Percentiles rank a stretch among this genome's conserved stretches.
Conservation (phyloP, 2,329 filamentous ascomycete genomes). For the Bipolaris cookei region DNA sequence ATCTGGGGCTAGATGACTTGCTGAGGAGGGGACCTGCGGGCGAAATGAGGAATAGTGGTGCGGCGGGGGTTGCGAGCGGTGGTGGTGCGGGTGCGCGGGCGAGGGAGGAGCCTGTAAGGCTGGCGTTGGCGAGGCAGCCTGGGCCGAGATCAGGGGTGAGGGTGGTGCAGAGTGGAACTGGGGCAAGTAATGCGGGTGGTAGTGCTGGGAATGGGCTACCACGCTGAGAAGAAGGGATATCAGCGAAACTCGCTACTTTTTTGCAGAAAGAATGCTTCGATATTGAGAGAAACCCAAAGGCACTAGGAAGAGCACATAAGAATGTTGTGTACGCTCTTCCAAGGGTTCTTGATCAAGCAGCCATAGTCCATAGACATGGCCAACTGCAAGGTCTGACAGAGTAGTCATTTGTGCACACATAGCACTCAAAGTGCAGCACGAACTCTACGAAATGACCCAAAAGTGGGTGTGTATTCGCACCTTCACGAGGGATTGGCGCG, state of each 20-base stretch:
- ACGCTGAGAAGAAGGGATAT: slow-evolving; percentile 26
- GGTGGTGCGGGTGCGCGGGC: slow-evolving; percentile 13
- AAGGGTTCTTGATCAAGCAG: background rate
- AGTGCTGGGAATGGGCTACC: slow-evolving; percentile 43
- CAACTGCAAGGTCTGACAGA: background rate
- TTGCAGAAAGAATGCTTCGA: too few species aligned
- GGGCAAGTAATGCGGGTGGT: slow-evolving; percentile 16
- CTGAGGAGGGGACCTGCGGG: slow-evolving; percentile 66
- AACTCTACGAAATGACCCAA: background rate
- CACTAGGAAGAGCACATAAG: background rate
- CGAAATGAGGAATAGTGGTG: slow-evolving; percentile 18
- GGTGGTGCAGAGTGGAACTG: slow-evolving; percentile 11
- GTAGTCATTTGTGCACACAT: background rate
- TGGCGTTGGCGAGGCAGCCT: slow-evolving; percentile 43
- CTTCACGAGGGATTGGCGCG: background rate
- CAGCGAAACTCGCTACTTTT: background rate
- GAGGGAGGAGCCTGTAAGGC: slow-evolving; percentile 35
- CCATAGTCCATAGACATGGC: too few species aligned
- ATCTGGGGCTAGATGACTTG: slow-evolving; percentile 74
- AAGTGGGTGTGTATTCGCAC: background rate
- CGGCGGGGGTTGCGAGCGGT: slow-evolving; percentile 14
- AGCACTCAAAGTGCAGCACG: background rate
- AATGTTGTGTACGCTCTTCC: background rate
- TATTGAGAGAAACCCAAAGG: background rate
- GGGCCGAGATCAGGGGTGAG: slow-evolving; percentile 30